Evolutionary conservation across 768 basidiomycete genomes (phyloP).

Genomic region (Suillus subalutaceus): DNA sequence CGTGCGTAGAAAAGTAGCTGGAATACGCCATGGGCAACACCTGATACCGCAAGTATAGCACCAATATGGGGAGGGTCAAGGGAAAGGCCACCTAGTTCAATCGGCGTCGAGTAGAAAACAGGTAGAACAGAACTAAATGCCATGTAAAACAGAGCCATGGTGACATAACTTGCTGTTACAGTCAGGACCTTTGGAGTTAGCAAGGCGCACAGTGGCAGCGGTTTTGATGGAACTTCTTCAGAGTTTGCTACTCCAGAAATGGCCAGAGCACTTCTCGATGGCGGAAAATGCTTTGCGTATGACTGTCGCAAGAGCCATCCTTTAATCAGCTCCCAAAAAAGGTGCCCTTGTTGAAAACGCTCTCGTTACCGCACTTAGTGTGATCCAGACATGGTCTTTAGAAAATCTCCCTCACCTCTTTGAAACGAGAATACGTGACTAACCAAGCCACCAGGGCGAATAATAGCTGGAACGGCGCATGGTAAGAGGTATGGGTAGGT

Average conservation of each 20-base stretch:
- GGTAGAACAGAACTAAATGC: conserved; percentile 47
- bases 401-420: conserved; percentile 41
- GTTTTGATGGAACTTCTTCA: conserved; percentile 20
- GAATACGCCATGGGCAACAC: conserved; percentile 58
- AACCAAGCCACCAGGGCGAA: conserved; percentile 53
- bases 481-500: conserved; percentile 70
- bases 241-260: background rate
- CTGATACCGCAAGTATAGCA: conserved; percentile 37
- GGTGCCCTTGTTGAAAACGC: conserved; percentile 20
- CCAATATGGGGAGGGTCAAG: conserved; percentile 21
- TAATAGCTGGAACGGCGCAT: conserved; percentile 60
- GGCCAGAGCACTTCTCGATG: background rate
- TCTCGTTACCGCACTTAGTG: conserved; percentile 29
- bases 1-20: conserved; percentile 64
- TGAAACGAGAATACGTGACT: conserved; percentile 48
- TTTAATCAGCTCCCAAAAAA: background rate
- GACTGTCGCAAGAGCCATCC: conserved; percentile 14
- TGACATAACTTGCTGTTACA: conserved; percentile 59
- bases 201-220: conserved; percentile 47
- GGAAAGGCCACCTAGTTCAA: conserved; percentile 13
- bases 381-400: background rate
- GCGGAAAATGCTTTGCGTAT: background rate
- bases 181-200: conserved; percentile 53
- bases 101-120: conserved; percentile 22
- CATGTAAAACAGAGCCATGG: conserved; percentile 63